phyloP scores from a whole-genome alignment of 2,329 filamentous ascomycete species.

The Sclerotiophoma versabilis region DNA sequence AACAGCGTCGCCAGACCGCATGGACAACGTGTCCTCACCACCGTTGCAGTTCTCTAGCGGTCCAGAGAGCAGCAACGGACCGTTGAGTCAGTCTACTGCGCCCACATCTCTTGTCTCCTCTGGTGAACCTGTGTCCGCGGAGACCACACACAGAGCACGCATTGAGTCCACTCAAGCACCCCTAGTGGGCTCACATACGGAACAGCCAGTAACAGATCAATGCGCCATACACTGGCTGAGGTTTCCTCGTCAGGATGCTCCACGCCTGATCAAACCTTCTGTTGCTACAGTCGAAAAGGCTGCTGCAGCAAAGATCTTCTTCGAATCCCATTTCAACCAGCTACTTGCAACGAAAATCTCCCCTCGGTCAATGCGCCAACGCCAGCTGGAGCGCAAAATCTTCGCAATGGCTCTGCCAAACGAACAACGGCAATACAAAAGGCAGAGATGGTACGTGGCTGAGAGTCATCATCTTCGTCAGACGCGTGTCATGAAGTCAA shows the following conservation, averaged over 20 bases:
- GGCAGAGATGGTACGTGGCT: slow-evolving; percentile 66
- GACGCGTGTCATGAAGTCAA: slow-evolving; percentile 71
- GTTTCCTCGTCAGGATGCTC: slow-evolving; percentile 46
- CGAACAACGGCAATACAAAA: slow-evolving; percentile 62
- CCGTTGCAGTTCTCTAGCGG: slow-evolving; percentile 38
- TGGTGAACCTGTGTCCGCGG: slow-evolving; percentile 37
- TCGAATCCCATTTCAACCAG: slow-evolving; percentile 85
- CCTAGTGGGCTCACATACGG: slow-evolving; percentile 24
- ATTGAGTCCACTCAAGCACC: slow-evolving; percentile 21
- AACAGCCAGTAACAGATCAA: slow-evolving; percentile 24
- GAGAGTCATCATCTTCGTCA: slow-evolving; percentile 81
- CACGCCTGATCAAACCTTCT: slow-evolving; percentile 46
- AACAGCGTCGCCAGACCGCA: not conserved
- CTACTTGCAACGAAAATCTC: slow-evolving; percentile 63
- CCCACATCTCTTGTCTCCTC: slow-evolving; percentile 47
- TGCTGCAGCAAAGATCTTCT: slow-evolving; percentile 81
- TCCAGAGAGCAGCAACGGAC: slow-evolving; percentile 37
- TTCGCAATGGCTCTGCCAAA: slow-evolving; percentile 62
- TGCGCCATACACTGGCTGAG: slow-evolving; percentile 34
- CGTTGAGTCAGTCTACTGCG: slow-evolving; percentile 43
- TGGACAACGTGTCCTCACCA: slow-evolving; percentile 26
- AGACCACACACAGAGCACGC: slow-evolving; percentile 34
- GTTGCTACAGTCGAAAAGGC: slow-evolving; percentile 75
- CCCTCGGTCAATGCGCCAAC: slow-evolving; percentile 67
- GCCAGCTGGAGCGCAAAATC: slow-evolving; percentile 70